Evolutionary conservation across 177 flowering plant genomes (phyloP).

Genomic region (Vitis hybrid): DNA sequence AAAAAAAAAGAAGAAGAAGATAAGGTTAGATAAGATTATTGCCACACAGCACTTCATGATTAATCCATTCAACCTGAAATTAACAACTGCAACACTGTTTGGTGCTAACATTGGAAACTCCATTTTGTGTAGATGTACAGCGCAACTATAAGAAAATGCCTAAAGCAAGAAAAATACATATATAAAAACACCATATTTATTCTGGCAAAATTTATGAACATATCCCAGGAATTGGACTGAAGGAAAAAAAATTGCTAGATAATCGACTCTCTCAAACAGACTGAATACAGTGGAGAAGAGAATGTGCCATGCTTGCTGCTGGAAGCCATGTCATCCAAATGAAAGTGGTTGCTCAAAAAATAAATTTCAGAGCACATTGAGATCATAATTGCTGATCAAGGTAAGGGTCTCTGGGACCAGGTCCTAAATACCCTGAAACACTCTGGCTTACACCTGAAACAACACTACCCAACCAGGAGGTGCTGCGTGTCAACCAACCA

Average conservation of each 20-base stretch:
- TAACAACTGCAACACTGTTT: not conserved
- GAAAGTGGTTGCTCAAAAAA: not conserved
- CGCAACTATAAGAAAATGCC: not conserved
- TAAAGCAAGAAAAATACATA: not conserved
- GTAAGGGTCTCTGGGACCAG: slow-evolving; percentile 47
- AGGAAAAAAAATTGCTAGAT: not conserved
- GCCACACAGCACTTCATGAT: not conserved
- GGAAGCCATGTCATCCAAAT: not conserved
- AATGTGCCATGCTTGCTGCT: slow-evolving; percentile 3
- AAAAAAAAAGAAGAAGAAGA: not conserved
- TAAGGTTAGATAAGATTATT: not conserved
- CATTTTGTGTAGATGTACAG: not conserved
- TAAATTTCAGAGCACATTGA: not conserved
- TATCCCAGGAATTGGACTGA: not conserved
- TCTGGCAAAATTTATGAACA: not conserved
- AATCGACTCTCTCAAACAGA: not conserved
- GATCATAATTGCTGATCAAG: slow-evolving; percentile 66
- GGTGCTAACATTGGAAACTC: not conserved
- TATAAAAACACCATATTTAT: not conserved
- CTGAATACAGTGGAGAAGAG: not conserved
- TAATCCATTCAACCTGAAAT: not conserved
- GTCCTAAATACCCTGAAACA: slow-evolving; percentile 43
- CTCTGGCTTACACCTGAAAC: slow-evolving; percentile 38
- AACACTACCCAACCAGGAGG: slow-evolving; percentile 54
- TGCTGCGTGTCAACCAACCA: slow-evolving; percentile 73